A percentile compares a stretch with the other conserved stretches of the same genome.
These are phyloP conservation scores for Suhomyces guaymorum DNA, from an alignment of 1,139 yeast species.

Conservation along the genomic window DNA sequence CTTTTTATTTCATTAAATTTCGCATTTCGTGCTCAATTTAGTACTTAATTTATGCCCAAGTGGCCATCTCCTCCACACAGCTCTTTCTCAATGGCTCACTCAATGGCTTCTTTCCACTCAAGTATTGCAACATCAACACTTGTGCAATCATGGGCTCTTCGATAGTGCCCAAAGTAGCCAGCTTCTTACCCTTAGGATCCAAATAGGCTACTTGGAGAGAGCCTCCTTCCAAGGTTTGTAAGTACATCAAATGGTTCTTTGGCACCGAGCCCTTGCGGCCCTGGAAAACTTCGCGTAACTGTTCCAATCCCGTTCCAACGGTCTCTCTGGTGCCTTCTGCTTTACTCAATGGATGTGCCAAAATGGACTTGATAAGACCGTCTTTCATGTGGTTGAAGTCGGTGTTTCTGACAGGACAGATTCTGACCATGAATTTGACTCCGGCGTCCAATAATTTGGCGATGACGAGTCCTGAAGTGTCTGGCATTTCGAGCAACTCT, in stretches of 20 bases:
- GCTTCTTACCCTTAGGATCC: conserved; percentile 28
- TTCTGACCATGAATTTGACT: conserved; percentile 65
- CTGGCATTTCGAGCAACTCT: conserved; percentile 29
- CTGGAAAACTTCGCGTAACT: conserved; percentile 52
- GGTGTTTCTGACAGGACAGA: conserved; percentile 85
- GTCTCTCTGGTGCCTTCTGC: conserved; percentile 26
- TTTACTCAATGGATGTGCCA: conserved; percentile 54
- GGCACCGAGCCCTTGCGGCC: conserved; percentile 61
- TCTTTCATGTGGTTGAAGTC: conserved; percentile 88
- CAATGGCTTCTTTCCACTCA: conserved; percentile 63
- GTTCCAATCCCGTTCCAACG: conserved; percentile 54
- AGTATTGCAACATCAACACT: conserved; percentile 58
- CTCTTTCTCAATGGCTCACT: conserved; percentile 36
- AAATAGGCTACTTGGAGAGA: conserved; percentile 46
- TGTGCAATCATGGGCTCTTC: conserved; percentile 51
- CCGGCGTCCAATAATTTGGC: conserved; percentile 58
- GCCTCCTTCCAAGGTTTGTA: conserved; percentile 51
- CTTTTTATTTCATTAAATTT: too few species aligned
- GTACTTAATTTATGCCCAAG: conserved; percentile 4
- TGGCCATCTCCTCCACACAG: conserved; percentile 30
- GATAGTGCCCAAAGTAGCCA: conserved; percentile 48
- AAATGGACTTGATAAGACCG: conserved; percentile 78
- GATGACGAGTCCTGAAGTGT: conserved; percentile 49
- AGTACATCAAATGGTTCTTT: conserved; percentile 57
- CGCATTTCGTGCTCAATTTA: too few species aligned